phyloP scores from a whole-genome alignment of 208 protist species.

The Trypanosomatidae sp. region DNA sequence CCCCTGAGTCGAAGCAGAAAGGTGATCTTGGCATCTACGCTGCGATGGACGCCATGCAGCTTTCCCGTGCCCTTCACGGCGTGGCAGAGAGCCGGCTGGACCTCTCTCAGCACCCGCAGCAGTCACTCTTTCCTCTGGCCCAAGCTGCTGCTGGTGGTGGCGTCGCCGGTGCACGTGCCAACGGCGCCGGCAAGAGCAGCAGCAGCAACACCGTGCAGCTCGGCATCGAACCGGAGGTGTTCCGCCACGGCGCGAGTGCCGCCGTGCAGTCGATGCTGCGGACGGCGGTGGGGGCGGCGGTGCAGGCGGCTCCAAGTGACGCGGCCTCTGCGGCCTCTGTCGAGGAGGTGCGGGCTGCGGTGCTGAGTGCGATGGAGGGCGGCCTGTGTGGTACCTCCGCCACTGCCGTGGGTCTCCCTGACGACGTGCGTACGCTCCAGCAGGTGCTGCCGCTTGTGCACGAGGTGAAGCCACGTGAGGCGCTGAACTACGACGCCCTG shows the following conservation, averaged over 20 bases:
- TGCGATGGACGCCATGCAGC: constrained; percentile 60
- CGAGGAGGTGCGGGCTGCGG: too few relatives aligned
- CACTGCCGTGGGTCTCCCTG: constrained; percentile 56
- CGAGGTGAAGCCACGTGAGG: constrained; percentile 47
- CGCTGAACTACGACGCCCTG: constrained; percentile 66
- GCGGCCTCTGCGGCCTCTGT: too few relatives aligned
- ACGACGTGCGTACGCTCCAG: constrained; percentile 40
- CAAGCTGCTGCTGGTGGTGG: constrained; percentile 3
- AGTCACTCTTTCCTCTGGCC: too few relatives aligned
- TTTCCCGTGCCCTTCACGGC: constrained; percentile 61
- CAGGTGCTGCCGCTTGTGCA: constrained; percentile 43
- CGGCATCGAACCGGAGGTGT: constrained; percentile 21
- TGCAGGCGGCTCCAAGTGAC: constrained; percentile 1
- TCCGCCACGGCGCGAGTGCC: constrained; percentile 1
- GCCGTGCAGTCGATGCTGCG: constrained; percentile 17
- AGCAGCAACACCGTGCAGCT: constrained; percentile 10
- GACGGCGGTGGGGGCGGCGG: constrained; percentile 8
- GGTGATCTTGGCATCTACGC: constrained; percentile 82
- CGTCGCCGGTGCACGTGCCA: not conserved
- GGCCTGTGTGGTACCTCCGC: constrained; percentile 17
- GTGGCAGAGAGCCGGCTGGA: constrained; percentile 56
- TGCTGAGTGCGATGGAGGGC: constrained; percentile 8
- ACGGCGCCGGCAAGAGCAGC: too few relatives aligned
- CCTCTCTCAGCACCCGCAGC: constrained; percentile 21
- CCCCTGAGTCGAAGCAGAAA: constrained; percentile 52